Conservation (phyloP, 2,329 filamentous ascomycete species). For the Penicillium sp. region DNA sequence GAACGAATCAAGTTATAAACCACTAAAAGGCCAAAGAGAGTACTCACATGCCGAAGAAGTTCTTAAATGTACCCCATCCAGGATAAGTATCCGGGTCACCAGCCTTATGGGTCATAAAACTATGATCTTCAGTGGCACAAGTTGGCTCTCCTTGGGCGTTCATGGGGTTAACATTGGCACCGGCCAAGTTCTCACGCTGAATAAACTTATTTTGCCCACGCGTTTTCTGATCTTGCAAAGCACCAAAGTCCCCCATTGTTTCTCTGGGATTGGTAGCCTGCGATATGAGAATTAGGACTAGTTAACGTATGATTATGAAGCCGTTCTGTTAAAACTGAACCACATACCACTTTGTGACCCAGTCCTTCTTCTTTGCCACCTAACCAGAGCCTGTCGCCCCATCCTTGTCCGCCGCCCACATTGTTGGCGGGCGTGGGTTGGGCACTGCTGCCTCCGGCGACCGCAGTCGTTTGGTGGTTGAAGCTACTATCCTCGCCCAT, state of each 20-base stretch:
- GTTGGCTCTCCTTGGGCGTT: constrained; percentile 18
- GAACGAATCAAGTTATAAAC: background rate
- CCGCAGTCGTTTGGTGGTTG: constrained; percentile 19
- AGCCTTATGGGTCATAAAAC: constrained; percentile 31
- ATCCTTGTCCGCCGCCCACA: constrained; percentile 21
- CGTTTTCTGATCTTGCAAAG: constrained; percentile 31
- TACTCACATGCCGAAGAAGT: constrained; percentile 17
- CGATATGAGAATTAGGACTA: background rate
- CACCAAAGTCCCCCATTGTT: constrained; percentile 31
- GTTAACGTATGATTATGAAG: background rate
- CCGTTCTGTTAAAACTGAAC: background rate
- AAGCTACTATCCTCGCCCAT: background rate
- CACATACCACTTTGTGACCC: constrained; percentile 29
- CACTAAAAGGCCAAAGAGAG: background rate
- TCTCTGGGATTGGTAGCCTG: constrained; percentile 26
- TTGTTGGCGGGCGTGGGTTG: constrained; percentile 35
- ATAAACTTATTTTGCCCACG: constrained; percentile 24
- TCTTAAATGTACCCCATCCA: constrained; percentile 32
- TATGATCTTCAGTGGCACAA: constrained; percentile 35
- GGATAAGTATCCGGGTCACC: constrained; percentile 31
- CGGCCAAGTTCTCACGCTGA: constrained; percentile 12
- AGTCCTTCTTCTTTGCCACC: constrained; percentile 25
- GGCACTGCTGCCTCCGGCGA: constrained; percentile 27
- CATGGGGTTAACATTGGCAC: background rate
- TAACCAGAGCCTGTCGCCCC: constrained; percentile 27